Base-by-base conservation (phyloP, 2,329 filamentous ascomycete genomes). In the Fusarium fracticaudum region DNA sequence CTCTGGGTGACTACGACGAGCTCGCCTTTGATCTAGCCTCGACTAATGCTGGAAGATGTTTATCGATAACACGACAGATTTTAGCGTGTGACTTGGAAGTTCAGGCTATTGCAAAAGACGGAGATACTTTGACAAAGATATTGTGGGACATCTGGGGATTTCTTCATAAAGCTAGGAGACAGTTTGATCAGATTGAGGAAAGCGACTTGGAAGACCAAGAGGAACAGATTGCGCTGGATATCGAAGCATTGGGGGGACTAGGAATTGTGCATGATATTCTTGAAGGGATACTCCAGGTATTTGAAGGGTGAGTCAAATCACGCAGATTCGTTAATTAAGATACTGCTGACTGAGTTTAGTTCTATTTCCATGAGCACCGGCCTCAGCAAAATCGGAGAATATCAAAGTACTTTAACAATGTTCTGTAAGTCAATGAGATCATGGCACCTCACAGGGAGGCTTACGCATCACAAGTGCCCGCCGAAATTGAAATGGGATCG, bases 181-280 rank as follows among this genome's bases (percentile, higher is more conserved):
- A 47, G 17, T 4, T 47, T 10, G 12, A 29, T 1, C 4, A 26
- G 8, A 2, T 5, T 29, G 0, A 29, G 5, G 18, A 20, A 2
- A 0, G 0, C 5, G 10, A 0, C 5, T 7, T 7, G 18, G 12
- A 26, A 20, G 12, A 29, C 8, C 12, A 29, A 14, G 0, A 29
- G 12, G 15, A 15, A 5, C 24, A 29, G 5, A 10, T 20, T 0
- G 12, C 18, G 12, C 2, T 29, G 8, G 24, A 3, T 10, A 3
- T 5, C 3, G 12, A 20, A 29, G 44, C 12, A 14, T 0, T 14
- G 1, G 5, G 12, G 0, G 24, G 18, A 20, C 8, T 47, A 20
- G 44, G 24, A 14, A 20, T 0, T 4, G 4, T 29, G 5, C 0
- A 29, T 29, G 18, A 29, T 7, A 29, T 29, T 47, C 24, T 47